Percentiles rank a stretch among this genome's conserved stretches.
phyloP scores from a whole-genome alignment of 140 eudicot genomes.

The Erigeron philadelphicus region DNA sequence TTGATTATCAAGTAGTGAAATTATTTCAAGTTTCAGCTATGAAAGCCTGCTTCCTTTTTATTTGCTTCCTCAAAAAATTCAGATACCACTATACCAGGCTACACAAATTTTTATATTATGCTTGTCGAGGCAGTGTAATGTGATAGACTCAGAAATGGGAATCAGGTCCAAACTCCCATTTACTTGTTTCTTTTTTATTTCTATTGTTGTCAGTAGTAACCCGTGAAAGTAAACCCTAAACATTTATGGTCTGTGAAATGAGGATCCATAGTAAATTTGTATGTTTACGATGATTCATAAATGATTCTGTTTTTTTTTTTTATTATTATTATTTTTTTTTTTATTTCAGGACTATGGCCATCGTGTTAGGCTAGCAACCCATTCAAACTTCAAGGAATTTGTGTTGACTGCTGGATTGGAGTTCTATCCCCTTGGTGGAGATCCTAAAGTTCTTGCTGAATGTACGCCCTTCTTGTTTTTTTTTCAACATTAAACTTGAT shows the following conservation, averaged over 20 bases:
- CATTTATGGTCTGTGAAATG: constrained; percentile 5
- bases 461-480: constrained; percentile 45
- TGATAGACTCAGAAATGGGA: too few relatives aligned
- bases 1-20: neutral
- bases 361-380: constrained; percentile 96
- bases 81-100: too few relatives aligned
- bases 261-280: neutral
- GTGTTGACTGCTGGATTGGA: constrained; percentile 94
- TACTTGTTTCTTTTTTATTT: too few relatives aligned
- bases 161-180: too few relatives aligned
- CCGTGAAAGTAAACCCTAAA: constrained; percentile 8
- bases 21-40: neutral
- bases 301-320: constrained; percentile 14
- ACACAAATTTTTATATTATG: too few relatives aligned
- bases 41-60: too few relatives aligned
- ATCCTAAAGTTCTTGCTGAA: constrained; percentile 95
- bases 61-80: too few relatives aligned
- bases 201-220: neutral
- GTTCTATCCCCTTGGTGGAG: constrained; percentile 97
- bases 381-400: constrained; percentile 93
- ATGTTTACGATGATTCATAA: neutral
- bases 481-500: constrained; percentile 12
- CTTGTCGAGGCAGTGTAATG: too few relatives aligned
- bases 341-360: constrained; percentile 86
- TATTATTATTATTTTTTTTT: constrained; percentile 3